Conservation (phyloP, 129 eudicot species). For the Centrapalus pauciflorus region DNA sequence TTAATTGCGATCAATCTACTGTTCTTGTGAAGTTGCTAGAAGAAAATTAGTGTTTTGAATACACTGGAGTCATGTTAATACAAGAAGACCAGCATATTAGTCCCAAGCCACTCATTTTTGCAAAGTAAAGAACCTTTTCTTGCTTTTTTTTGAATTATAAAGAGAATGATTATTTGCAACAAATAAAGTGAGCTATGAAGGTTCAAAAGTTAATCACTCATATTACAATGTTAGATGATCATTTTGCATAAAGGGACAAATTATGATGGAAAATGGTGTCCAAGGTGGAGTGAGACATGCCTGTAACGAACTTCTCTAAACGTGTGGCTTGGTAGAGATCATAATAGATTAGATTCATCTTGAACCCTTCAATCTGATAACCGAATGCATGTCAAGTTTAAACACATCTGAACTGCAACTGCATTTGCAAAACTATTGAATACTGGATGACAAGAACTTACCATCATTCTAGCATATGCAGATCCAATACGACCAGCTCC, state of each 20-base stretch:
- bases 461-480: slow-evolving; percentile 99
- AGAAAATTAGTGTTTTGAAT: not conserved
- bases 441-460: slow-evolving; percentile 21
- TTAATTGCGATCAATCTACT: not conserved
- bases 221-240: not conserved
- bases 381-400: not conserved
- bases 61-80: not conserved
- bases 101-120: not conserved
- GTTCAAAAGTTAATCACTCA: not conserved
- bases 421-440: not conserved
- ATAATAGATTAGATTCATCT: slow-evolving; percentile 91
- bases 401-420: not conserved
- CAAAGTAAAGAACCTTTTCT: not conserved
- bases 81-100: not conserved
- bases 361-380: slow-evolving; percentile 94
- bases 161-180: not conserved
- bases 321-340: slow-evolving; percentile 98
- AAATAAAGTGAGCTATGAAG: not conserved
- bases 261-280: not conserved
- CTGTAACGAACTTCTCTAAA: slow-evolving; percentile 94
- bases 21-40: not conserved
- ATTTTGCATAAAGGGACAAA: not conserved
- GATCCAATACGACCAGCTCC: slow-evolving; percentile 99
- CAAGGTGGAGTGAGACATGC: slow-evolving; percentile 29
- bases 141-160: not conserved